Conservation (phyloP, 495 filamentous ascomycete species). For the Diplogelasinospora grovesii region DNA sequence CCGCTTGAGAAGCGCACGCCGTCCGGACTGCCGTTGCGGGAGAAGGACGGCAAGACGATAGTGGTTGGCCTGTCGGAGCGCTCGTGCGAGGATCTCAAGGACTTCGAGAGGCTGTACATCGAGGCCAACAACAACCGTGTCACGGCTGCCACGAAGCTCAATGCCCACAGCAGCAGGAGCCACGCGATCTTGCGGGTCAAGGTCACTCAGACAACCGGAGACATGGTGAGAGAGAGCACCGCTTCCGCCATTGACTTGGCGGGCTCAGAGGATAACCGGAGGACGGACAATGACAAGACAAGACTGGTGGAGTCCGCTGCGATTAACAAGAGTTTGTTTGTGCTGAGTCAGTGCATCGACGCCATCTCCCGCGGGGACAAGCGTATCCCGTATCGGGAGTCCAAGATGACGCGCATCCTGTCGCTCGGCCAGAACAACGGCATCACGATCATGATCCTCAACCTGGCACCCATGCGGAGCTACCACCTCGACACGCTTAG, state of each 20-base stretch:
- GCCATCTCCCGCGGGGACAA: slow-evolving; percentile 66
- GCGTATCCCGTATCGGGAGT: slow-evolving; percentile 88
- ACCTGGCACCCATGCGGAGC: slow-evolving; percentile 75
- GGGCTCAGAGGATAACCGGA: slow-evolving; percentile 90
- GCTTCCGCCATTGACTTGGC: slow-evolving; percentile 95
- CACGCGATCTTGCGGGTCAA: slow-evolving; percentile 93
- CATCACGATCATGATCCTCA: slow-evolving; percentile 93
- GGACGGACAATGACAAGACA: slow-evolving; percentile 93
- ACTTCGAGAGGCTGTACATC: slow-evolving; percentile 89
- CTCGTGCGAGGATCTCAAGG: slow-evolving; percentile 76
- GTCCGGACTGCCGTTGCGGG: slow-evolving; percentile 76
- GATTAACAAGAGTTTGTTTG: slow-evolving; percentile 97
- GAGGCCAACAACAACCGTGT: slow-evolving; percentile 90
- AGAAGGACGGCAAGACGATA: slow-evolving; percentile 84
- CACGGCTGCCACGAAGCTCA: slow-evolving; percentile 91
- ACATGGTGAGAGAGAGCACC: slow-evolving; percentile 67
- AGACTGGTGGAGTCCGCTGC: slow-evolving; percentile 91
- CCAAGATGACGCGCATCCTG: slow-evolving; percentile 94
- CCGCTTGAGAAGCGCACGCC: slow-evolving; percentile 82
- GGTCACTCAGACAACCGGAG: slow-evolving; percentile 64
- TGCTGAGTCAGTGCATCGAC: slow-evolving; percentile 91
- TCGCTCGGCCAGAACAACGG: slow-evolving; percentile 94
- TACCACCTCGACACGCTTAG: slow-evolving; percentile 93
- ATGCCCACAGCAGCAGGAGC: slow-evolving; percentile 87
- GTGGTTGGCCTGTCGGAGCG: slow-evolving; percentile 88